These are phyloP conservation scores for Abelmoschus esculentus DNA, from an alignment of 345 rosid species.

Conservation along the genomic window DNA sequence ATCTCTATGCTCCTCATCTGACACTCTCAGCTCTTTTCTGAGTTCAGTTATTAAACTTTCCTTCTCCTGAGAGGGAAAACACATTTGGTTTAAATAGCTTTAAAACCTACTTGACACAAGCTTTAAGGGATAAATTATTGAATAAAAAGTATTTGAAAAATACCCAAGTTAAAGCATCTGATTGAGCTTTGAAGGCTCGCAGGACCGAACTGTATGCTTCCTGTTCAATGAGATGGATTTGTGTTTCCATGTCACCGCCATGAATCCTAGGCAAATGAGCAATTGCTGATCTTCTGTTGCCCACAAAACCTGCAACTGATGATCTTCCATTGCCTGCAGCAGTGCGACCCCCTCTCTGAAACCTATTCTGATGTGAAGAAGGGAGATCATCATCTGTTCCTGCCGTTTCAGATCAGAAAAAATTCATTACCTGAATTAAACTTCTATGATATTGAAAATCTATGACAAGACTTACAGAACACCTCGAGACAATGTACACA, in stretches of 20 bases:
- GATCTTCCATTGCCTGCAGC: not conserved
- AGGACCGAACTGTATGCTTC: slow-evolving; percentile 82
- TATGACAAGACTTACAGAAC: not conserved
- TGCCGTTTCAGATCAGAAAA: not conserved
- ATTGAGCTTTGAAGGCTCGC: slow-evolving; percentile 96
- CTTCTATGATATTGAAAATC: not conserved
- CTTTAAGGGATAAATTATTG: not conserved
- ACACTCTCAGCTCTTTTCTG: slow-evolving; percentile 44
- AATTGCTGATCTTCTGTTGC: slow-evolving; percentile 75
- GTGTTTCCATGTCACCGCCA: slow-evolving; percentile 14
- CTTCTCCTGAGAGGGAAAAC: slow-evolving; percentile 55
- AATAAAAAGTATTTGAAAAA: not conserved
- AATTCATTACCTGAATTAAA: not conserved
- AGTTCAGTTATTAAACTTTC: slow-evolving; percentile 93
- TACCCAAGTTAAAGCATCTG: slow-evolving; percentile 99
- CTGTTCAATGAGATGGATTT: slow-evolving; percentile 84
- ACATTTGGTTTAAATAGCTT: slow-evolving; percentile 9
- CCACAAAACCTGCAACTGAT: slow-evolving; percentile 13
- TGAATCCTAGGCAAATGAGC: not conserved
- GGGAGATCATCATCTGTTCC: not conserved
- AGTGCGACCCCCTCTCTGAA: not conserved
- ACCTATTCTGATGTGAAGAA: not conserved
- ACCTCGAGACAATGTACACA: not conserved
- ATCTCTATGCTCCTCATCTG: not conserved
- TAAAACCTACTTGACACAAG: slow-evolving; percentile 1